phyloP scores from a whole-genome alignment of 75 land plant genomes.

The Picea sitchensis region DNA sequence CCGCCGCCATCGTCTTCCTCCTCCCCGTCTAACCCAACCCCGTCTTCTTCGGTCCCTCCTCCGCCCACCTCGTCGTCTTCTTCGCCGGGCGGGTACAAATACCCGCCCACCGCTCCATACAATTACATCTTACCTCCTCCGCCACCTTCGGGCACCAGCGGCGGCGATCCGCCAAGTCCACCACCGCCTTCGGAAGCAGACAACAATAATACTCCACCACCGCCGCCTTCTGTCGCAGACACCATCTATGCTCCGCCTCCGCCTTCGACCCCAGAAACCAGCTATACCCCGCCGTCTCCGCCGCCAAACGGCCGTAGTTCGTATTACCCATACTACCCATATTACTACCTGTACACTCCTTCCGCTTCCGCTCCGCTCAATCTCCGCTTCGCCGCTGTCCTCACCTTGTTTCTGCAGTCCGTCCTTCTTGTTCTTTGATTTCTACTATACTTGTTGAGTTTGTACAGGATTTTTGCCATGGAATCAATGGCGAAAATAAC shows the following conservation, averaged over 20 bases:
- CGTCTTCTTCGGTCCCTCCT: background rate
- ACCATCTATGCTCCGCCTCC: background rate
- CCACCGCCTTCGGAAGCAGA: background rate
- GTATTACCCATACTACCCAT: constrained; percentile 3
- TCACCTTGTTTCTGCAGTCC: too few relatives aligned
- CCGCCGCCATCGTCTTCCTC: background rate
- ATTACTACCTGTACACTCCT: constrained; percentile 3
- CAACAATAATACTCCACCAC: background rate
- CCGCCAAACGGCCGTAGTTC: background rate
- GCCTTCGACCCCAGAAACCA: background rate
- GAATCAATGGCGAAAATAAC: too few relatives aligned
- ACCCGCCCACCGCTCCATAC: background rate
- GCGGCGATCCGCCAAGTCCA: background rate
- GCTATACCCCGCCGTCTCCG: background rate
- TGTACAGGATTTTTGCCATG: too few relatives aligned
- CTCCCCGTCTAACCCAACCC: background rate
- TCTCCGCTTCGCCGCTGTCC: too few relatives aligned
- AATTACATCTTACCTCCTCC: constrained; percentile 3
- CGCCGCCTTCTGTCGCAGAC: background rate
- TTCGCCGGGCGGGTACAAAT: background rate
- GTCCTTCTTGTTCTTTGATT: too few relatives aligned
- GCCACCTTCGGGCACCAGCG: background rate
- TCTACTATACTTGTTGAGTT: too few relatives aligned
- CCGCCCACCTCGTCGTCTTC: background rate
- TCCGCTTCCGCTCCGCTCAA: background rate